These are phyloP conservation scores for Phytomonas sp. DNA, from an alignment of 208 protist species.

Conservation along the genomic window DNA sequence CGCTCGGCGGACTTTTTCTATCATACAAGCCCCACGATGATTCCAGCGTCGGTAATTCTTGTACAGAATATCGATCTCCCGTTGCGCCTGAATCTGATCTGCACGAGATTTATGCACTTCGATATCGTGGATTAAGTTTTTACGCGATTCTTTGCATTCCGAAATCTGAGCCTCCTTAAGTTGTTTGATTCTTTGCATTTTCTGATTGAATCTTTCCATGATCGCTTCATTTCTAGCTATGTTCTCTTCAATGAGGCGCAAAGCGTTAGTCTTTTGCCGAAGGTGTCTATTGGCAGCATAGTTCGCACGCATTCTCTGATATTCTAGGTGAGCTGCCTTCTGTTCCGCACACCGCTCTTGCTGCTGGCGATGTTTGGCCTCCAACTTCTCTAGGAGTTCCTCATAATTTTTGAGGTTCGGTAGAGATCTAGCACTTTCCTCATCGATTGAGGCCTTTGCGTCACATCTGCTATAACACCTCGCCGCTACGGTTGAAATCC, in stretches of 20 bases:
- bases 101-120: conserved; percentile 42
- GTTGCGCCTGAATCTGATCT: conserved; percentile 22
- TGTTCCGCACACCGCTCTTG: conserved; percentile 45
- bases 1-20: conserved; percentile 31
- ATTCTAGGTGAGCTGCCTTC: conserved; percentile 33
- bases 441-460: too few relatives aligned
- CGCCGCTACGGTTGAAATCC: too few relatives aligned
- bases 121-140: conserved; percentile 32
- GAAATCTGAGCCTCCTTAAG: conserved; percentile 26
- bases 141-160: conserved; percentile 27
- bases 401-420: conserved; percentile 28
- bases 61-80: conserved; percentile 27
- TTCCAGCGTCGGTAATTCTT: conserved; percentile 80
- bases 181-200: conserved; percentile 32
- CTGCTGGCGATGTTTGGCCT: conserved; percentile 40
- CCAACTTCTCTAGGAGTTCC: conserved; percentile 36
- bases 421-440: too few relatives aligned
- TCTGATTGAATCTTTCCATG: conserved; percentile 39
- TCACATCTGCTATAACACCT: too few relatives aligned
- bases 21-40: conserved; percentile 54
- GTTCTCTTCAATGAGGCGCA: conserved; percentile 35
- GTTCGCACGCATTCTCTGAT: conserved; percentile 32
- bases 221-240: conserved; percentile 47
- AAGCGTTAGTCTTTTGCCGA: conserved; percentile 39
- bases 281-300: conserved; percentile 23